Conservation (phyloP, 129 eudicot species). For the Chrysanthemum makinoi region DNA sequence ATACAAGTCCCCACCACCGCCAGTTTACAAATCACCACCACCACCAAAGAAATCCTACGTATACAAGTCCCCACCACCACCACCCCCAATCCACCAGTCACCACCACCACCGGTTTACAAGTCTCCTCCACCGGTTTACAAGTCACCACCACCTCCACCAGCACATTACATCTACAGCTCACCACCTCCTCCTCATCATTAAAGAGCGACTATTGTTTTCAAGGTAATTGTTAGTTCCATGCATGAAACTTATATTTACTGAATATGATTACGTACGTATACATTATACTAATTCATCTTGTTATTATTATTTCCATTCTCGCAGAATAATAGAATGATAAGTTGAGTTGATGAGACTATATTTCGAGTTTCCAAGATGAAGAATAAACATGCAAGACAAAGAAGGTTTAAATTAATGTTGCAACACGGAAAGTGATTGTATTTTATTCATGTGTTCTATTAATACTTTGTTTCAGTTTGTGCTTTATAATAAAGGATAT, state of each 20-base stretch:
- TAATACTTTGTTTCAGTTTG: background rate
- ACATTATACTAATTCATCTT: background rate
- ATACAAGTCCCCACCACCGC: no score
- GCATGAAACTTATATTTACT: background rate
- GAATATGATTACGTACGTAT: background rate
- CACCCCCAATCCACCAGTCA: conserved; percentile 22
- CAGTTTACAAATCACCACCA: no score
- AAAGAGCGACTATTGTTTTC: background rate
- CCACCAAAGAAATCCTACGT: background rate
- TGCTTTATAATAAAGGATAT: background rate
- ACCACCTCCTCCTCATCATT: conserved; percentile 23
- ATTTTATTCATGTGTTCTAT: background rate
- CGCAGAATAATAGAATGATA: background rate
- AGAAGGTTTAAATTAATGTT: background rate
- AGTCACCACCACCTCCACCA: conserved; percentile 25
- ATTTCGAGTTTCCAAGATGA: background rate
- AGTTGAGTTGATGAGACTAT: background rate
- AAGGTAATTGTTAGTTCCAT: background rate
- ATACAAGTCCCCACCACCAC: conserved; percentile 36
- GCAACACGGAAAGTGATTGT: background rate
- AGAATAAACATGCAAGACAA: background rate
- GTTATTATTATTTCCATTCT: background rate
- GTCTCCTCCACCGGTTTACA: background rate
- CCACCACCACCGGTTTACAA: conserved; percentile 21
- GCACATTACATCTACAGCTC: background rate